These are phyloP conservation scores for Schoenoplectus triqueter DNA, from an alignment of 202 grass and related monocot genomes.

Conservation along the genomic window DNA sequence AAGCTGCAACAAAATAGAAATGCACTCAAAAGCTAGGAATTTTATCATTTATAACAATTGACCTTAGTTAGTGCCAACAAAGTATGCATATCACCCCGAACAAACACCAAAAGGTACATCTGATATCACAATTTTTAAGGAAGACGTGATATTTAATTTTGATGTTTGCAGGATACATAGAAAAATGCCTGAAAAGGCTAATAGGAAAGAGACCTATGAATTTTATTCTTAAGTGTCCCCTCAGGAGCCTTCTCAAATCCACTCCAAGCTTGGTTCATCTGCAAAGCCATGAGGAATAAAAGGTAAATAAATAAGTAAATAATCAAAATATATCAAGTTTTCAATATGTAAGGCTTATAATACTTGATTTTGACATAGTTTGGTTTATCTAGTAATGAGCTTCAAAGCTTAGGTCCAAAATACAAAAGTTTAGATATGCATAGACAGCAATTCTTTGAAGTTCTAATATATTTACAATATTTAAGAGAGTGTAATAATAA, in stretches of 20 bases:
- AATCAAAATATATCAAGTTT: slow-evolving; percentile 16
- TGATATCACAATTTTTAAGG: background rate
- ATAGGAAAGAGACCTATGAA: slow-evolving; percentile 62
- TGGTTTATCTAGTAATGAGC: background rate
- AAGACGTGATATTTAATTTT: background rate
- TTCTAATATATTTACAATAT: background rate
- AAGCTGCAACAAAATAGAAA: slow-evolving; percentile 57
- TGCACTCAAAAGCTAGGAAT: background rate
- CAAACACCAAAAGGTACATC: background rate
- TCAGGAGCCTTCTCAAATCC: slow-evolving; percentile 75
- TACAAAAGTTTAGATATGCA: background rate
- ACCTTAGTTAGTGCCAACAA: background rate
- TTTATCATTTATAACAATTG: slow-evolving; percentile 33
- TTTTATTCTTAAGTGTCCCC: slow-evolving; percentile 78
- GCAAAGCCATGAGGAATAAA: slow-evolving; percentile 35
- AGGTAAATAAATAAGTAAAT: slow-evolving; percentile 15
- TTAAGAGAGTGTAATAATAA: background rate
- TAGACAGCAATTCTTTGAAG: background rate
- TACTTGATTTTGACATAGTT: background rate
- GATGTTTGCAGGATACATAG: background rate
- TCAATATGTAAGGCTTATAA: background rate
- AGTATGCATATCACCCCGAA: background rate
- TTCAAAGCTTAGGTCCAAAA: background rate
- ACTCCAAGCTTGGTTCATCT: slow-evolving; percentile 87
- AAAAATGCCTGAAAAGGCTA: slow-evolving; percentile 7